These are phyloP conservation scores for Meyerozyma guilliermondii DNA, from an alignment of 1,139 yeast species.

Conservation along the genomic window DNA sequence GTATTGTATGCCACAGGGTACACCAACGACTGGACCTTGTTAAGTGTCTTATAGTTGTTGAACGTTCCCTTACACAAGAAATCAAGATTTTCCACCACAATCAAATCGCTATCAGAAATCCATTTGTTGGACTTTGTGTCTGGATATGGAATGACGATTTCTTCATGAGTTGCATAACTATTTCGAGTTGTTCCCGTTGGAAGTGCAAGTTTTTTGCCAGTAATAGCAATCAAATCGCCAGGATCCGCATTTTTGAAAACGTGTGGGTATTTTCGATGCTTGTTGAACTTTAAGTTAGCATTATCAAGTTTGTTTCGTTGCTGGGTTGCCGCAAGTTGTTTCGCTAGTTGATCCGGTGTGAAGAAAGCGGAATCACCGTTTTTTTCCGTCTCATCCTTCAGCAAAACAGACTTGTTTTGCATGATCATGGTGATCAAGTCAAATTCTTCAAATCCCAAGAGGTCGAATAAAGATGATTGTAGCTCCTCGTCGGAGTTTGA, in stretches of 20 bases:
- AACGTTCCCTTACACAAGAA: slow-evolving; percentile 80
- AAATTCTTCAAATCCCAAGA: slow-evolving; percentile 80
- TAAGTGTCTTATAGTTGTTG: slow-evolving; percentile 68
- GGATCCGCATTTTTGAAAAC: slow-evolving; percentile 72
- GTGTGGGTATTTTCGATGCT: slow-evolving; percentile 68
- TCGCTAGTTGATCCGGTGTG: slow-evolving; percentile 11
- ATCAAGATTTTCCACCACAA: slow-evolving; percentile 62
- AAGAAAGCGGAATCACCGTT: slow-evolving; percentile 9
- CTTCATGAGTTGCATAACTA: slow-evolving; percentile 65
- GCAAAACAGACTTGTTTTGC: slow-evolving; percentile 39
- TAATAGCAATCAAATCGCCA: slow-evolving; percentile 63
- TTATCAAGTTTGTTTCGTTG: slow-evolving; percentile 31
- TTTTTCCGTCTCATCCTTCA: slow-evolving; percentile 14
- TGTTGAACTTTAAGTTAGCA: background rate
- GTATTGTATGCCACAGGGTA: slow-evolving; percentile 90
- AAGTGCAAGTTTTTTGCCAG: slow-evolving; percentile 73
- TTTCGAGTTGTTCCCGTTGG: slow-evolving; percentile 80
- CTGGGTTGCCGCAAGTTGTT: slow-evolving; percentile 33
- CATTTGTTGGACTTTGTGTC: slow-evolving; percentile 40
- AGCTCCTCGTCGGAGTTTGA: slow-evolving; percentile 52
- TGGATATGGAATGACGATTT: slow-evolving; percentile 77
- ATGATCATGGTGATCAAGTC: slow-evolving; percentile 69
- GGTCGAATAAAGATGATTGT: slow-evolving; percentile 67
- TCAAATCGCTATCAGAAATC: slow-evolving; percentile 50
- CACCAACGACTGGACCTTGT: slow-evolving; percentile 88